A percentile compares a stretch with the other conserved stretches of the same genome.
These are phyloP conservation scores for Hirsutella thompsonii DNA, from an alignment of 2,329 filamentous ascomycete genomes.

Conservation along the genomic window DNA sequence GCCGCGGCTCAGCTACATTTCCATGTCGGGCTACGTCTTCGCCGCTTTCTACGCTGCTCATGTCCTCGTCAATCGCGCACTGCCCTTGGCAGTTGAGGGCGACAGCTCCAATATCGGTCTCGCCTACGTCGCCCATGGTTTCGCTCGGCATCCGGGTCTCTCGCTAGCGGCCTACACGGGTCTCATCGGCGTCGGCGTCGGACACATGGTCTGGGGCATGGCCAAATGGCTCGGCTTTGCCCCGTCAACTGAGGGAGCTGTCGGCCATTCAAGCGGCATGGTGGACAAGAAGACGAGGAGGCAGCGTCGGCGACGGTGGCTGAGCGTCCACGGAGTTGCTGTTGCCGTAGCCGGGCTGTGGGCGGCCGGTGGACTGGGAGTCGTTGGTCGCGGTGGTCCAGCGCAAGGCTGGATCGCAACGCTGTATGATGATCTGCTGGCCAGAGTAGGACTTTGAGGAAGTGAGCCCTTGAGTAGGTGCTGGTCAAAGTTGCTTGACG, in stretches of 20 bases:
- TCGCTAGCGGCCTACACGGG: constrained; percentile 58
- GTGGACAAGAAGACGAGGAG: constrained; percentile 38
- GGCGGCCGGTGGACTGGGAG: constrained; percentile 67
- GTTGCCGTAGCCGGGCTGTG: constrained; percentile 51
- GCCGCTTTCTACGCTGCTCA: constrained; percentile 56
- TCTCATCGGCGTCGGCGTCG: constrained; percentile 54
- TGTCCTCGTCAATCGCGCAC: constrained; percentile 58
- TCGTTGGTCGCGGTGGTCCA: constrained; percentile 60
- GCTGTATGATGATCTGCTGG: constrained; percentile 59
- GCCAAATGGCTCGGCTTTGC: constrained; percentile 67
- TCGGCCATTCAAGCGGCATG: constrained; percentile 24
- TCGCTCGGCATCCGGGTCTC: constrained; percentile 54
- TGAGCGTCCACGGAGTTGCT: constrained; percentile 54
- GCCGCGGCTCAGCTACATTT: constrained; percentile 60
- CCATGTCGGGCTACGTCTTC: constrained; percentile 60
- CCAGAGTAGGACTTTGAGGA: constrained; percentile 17
- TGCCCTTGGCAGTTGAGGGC: constrained; percentile 67
- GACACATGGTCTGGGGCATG: constrained; percentile 74
- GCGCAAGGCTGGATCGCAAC: constrained; percentile 68
- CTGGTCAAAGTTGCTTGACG: neutral
- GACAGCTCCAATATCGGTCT: constrained; percentile 79
- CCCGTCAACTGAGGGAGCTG: constrained; percentile 39
- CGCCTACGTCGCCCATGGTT: constrained; percentile 74
- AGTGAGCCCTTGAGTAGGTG: too few species aligned
- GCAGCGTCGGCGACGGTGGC: constrained; percentile 52